phyloP scores from a whole-genome alignment of 2,329 filamentous ascomycete species.

The Alternaria ethzedia region DNA sequence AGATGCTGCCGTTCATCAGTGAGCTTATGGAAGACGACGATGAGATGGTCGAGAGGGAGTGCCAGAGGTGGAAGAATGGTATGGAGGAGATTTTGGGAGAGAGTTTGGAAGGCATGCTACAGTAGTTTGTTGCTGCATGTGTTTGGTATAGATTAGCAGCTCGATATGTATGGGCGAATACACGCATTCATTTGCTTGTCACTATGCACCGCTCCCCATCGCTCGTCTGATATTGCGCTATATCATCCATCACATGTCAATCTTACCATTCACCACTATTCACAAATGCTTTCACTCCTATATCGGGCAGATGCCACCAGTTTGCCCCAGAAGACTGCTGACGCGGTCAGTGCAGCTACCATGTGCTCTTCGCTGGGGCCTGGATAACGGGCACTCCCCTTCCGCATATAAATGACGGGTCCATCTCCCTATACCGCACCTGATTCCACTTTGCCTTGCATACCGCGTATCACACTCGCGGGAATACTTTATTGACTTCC shows the following conservation, averaged over 20 bases:
- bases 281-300: neutral
- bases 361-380: neutral
- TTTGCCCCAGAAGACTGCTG: neutral
- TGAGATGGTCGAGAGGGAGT: conserved; percentile 88
- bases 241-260: neutral
- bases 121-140: conserved; percentile 55
- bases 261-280: neutral
- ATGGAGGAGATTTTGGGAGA: conserved; percentile 92
- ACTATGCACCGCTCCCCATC: neutral
- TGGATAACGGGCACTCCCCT: neutral
- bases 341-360: neutral
- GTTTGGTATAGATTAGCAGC: neutral
- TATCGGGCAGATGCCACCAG: neutral
- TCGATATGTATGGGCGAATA: neutral
- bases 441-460: neutral
- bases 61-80: conserved; percentile 84
- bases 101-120: conserved; percentile 89
- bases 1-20: conserved; percentile 96
- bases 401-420: neutral
- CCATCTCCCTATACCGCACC: neutral
- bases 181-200: neutral
- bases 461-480: neutral
- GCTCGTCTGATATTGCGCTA: neutral
- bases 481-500: neutral
- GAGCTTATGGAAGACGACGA: conserved; percentile 97